Percentiles rank a stretch among this genome's conserved stretches.
Evolutionary conservation across 169 alveolate species (phyloP).

Genomic region (Plasmodium reichenowi): DNA sequence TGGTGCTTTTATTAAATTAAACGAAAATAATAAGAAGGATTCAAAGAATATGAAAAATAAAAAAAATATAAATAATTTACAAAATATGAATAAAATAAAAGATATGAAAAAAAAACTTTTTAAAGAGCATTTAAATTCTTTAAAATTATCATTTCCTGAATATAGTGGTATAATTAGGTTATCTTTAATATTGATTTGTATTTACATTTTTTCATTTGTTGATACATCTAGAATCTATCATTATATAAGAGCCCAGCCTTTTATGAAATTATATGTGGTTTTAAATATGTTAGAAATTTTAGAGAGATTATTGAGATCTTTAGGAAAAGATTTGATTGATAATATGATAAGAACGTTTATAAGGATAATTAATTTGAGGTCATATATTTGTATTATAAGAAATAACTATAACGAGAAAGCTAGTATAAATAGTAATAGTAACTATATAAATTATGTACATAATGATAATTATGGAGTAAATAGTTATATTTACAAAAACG

Average conservation of each 20-base stretch:
- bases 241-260: constrained; percentile 91
- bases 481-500: neutral
- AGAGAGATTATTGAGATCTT: constrained; percentile 89
- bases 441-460: neutral
- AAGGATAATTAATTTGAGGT: constrained; percentile 61
- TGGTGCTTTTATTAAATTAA: constrained; percentile 5
- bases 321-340: constrained; percentile 91
- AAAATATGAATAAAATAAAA: constrained; percentile 34
- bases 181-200: constrained; percentile 82
- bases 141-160: constrained; percentile 78
- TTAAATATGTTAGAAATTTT: constrained; percentile 92
- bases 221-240: constrained; percentile 92
- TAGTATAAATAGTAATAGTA: neutral
- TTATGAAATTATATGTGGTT: constrained; percentile 90
- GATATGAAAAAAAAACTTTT: constrained; percentile 49
- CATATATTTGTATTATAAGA: constrained; percentile 36
- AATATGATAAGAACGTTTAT: constrained; percentile 81
- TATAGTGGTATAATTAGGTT: constrained; percentile 84
- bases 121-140: constrained; percentile 48
- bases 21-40: constrained; percentile 9
- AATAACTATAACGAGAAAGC: constrained; percentile 11
- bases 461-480: neutral
- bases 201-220: constrained; percentile 84
- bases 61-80: constrained; percentile 32
- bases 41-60: constrained; percentile 29